Conservation (phyloP, 2,329 filamentous ascomycete genomes). For the Trichoderma pleuroti region DNA sequence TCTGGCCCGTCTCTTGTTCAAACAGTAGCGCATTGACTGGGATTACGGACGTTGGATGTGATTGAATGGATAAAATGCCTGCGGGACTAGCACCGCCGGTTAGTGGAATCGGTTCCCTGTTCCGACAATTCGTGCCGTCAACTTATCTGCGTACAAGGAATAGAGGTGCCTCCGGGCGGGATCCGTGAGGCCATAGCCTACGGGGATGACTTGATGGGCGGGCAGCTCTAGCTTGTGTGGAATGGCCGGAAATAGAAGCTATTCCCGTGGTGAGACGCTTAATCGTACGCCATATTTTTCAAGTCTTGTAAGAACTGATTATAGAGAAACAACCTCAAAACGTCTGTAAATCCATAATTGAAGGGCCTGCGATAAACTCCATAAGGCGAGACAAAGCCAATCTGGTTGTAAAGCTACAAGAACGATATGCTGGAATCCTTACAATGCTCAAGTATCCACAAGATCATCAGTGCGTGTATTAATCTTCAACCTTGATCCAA, state of each 20-base stretch:
- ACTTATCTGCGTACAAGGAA: background rate
- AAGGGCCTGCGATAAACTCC: background rate
- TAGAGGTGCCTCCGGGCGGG: background rate
- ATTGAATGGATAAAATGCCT: background rate
- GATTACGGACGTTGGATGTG: background rate
- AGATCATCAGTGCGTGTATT: background rate
- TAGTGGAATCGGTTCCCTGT: background rate
- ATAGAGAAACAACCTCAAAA: background rate
- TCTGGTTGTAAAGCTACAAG: background rate
- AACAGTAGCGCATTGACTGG: background rate
- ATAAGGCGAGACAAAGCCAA: background rate
- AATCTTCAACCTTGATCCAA: background rate
- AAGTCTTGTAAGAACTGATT: background rate
- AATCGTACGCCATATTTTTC: background rate
- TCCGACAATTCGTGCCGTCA: background rate
- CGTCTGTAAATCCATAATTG: background rate
- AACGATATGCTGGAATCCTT: background rate
- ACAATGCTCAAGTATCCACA: background rate
- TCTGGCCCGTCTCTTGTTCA: background rate
- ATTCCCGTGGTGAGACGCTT: background rate
- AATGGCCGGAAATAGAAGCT: background rate
- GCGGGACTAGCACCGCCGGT: background rate
- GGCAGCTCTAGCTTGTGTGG: background rate
- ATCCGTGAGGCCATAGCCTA: background rate
- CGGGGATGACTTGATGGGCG: background rate